phyloP scores from a whole-genome alignment of 495 filamentous ascomycete genomes.

The Jackrogersella minutella region DNA sequence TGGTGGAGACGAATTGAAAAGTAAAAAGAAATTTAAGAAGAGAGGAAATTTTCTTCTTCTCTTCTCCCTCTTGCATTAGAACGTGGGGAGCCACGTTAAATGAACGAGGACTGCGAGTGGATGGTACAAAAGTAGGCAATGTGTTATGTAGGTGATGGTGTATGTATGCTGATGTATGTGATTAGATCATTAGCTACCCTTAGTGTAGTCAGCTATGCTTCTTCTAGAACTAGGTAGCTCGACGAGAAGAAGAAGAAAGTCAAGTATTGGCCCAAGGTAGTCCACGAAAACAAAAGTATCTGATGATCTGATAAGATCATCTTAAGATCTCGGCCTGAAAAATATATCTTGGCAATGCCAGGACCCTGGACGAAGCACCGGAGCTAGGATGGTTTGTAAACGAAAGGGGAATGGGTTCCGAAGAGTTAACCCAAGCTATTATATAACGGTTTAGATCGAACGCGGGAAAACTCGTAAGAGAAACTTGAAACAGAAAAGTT shows the following conservation, averaged over 20 bases:
- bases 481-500: background rate
- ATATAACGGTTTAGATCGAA: background rate
- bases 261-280: background rate
- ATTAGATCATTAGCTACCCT: no score
- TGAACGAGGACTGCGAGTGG: background rate
- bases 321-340: slow-evolving; percentile 26
- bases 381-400: slow-evolving; percentile 3
- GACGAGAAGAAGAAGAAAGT: background rate
- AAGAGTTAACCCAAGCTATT: slow-evolving; percentile 1
- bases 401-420: slow-evolving; percentile 25
- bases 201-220: no score
- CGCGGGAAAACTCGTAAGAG: background rate
- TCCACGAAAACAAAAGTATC: slow-evolving; percentile 39
- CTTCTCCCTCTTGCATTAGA: slow-evolving; percentile 6
- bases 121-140: background rate
- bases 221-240: background rate
- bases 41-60: no score
- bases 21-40: slow-evolving; percentile 10
- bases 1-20: background rate
- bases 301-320: slow-evolving; percentile 62
- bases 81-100: slow-evolving; percentile 10
- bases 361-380: slow-evolving; percentile 27
- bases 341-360: slow-evolving; percentile 14
- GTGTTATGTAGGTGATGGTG: no score
- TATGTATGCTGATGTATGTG: no score